Base-by-base conservation (phyloP, 768 basidiomycete genomes). In the Udeniomyces megalosporus region DNA sequence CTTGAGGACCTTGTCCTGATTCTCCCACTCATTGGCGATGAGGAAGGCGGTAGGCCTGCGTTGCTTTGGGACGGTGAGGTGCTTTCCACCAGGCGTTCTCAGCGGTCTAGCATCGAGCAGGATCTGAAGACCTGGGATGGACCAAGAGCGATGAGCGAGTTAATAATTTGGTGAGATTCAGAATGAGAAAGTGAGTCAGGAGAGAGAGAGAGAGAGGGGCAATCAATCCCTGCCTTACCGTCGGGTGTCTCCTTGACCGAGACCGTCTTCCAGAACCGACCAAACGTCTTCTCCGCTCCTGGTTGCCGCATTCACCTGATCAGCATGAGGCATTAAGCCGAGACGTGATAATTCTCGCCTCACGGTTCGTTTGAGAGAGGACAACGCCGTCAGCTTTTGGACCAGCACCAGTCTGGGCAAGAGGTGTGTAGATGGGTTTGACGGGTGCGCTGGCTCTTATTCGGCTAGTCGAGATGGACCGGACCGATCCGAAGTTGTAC, bases 1-100 rank as follows among this genome's bases (percentile, higher is more conserved):
- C 73, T 92, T 96, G 66, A 96, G 71, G 1, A 92, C 69, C 5
- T 77, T 83, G 62, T 82, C 82, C 74, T 96, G 93, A 69, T 84
- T 86, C 69, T 99, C 91, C 95, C 95, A 99, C 76, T 99, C 95
- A 60, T 86, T 80, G 22, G 91, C 95, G 68, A 97, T 83, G 61
- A 95, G 78, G 1, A 87, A 78, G 1, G 92, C 90, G 24, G 86
- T 78, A 31, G 92, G 75, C 46, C 78, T 71, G 70, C 87, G 88
- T 65, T 80, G 76, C 52, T 75, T 73, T 0, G 91, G 91, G 15
- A 97, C 68, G 38, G 83, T 70, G 32, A 99, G 74, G 3, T 77
- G 78, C 49, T 84, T 81, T n/a, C 92, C 92, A 0, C 77, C 79
- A 0, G 92, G 90, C 14, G 93, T 97, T 73, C 88, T 93, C 61